Evolutionary conservation across 306 rosid species (phyloP).

Genomic region (Malus orientalis): DNA sequence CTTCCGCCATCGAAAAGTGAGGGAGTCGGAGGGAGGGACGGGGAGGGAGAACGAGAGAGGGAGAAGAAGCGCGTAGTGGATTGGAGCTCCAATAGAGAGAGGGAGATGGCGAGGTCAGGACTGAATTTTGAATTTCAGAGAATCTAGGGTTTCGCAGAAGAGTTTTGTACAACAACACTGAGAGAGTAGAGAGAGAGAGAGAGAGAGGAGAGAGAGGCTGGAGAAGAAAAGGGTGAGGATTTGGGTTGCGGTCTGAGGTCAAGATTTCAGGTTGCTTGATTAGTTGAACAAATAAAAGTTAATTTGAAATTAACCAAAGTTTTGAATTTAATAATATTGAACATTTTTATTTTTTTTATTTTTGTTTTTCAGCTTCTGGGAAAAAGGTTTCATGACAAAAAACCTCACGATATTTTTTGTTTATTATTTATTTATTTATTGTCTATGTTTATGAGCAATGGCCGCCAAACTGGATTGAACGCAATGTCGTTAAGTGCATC

Average conservation of each 20-base stretch:
- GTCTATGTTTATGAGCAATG: background rate
- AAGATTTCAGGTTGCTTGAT: constrained; percentile 12
- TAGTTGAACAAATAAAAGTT: background rate
- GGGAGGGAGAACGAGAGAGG: constrained; percentile 4
- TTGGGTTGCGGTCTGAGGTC: constrained; percentile 40
- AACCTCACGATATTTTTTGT: background rate
- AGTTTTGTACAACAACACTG: constrained; percentile 19
- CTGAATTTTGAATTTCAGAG: constrained; percentile 8
- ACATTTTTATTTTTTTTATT: background rate
- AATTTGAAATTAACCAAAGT: background rate
- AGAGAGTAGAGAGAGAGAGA: constrained; percentile 5
- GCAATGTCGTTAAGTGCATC: background rate
- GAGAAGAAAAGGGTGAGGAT: constrained; percentile 22
- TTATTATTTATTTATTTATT: background rate
- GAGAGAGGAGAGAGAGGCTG: background rate
- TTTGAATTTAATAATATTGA: background rate
- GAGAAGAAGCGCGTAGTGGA: background rate
- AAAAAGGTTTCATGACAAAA: background rate
- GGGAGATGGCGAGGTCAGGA: background rate
- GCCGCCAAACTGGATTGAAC: background rate
- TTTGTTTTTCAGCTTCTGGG: background rate
- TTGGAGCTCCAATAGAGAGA: background rate
- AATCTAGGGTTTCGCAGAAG: constrained; percentile 37
- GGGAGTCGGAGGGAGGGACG: background rate
- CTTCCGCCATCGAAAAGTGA: constrained; percentile 34